These are phyloP conservation scores for Colletotrichum falcatum DNA, from an alignment of 2,329 filamentous ascomycete genomes.

Conservation along the genomic window DNA sequence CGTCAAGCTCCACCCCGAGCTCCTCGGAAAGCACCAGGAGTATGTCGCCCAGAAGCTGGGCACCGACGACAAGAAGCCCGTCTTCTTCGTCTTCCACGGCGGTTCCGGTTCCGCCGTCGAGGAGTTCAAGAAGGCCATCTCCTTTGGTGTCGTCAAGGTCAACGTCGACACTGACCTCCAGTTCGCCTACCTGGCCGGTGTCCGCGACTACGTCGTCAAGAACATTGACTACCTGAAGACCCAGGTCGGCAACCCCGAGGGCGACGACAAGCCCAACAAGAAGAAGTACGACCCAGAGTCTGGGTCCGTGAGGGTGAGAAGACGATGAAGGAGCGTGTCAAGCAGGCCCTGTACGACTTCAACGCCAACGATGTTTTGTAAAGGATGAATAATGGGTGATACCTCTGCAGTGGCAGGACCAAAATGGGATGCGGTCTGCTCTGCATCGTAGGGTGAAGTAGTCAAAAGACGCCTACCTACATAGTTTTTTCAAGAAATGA, in stretches of 20 bases:
- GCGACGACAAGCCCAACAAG: constrained; percentile 99
- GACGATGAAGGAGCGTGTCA: constrained; percentile 87
- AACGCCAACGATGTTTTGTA: constrained; percentile 85
- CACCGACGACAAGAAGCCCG: constrained; percentile 84
- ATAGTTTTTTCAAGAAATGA: constrained; percentile 32
- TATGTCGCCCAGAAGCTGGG: constrained; percentile 86
- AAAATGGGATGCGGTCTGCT: constrained; percentile 23
- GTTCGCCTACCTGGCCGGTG: constrained; percentile 90
- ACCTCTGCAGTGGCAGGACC: constrained; percentile 34
- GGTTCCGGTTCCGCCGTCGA: constrained; percentile 91
- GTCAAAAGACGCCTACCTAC: constrained; percentile 35
- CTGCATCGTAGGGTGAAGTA: constrained; percentile 28
- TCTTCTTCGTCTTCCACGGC: constrained; percentile 99
- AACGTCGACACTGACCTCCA: constrained; percentile 99
- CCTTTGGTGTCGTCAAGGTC: constrained; percentile 97
- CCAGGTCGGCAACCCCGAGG: constrained; percentile 94
- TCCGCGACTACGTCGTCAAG: constrained; percentile 92
- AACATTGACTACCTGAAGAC: constrained; percentile 93
- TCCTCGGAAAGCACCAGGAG: constrained; percentile 95
- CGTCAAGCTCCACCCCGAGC: constrained; percentile 95
- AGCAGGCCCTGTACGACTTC: constrained; percentile 90
- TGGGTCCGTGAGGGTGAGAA: constrained; percentile 98
- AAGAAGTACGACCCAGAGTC: constrained; percentile 87
- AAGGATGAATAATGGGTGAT: constrained; percentile 47
- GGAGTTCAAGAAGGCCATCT: constrained; percentile 90